These are phyloP conservation scores for Clarireedia homoeocarpa DNA, from an alignment of 2,329 filamentous ascomycete genomes.

Conservation along the genomic window DNA sequence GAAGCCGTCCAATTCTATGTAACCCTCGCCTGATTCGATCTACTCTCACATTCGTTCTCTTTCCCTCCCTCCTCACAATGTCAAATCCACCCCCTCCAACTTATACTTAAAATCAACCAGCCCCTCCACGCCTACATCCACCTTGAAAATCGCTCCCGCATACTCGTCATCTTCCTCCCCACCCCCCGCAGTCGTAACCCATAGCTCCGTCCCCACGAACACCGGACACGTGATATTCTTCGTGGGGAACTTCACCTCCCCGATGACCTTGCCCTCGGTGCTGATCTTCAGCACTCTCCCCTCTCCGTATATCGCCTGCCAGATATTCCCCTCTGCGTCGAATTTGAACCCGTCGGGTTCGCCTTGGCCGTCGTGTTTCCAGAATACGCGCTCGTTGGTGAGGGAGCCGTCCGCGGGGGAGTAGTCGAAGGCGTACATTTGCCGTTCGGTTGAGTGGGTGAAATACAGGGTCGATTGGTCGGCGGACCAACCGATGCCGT, in stretches of 20 bases:
- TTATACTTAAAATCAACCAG: slow-evolving; percentile 57
- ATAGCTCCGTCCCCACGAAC: slow-evolving; percentile 67
- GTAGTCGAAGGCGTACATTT: slow-evolving; percentile 71
- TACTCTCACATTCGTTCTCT: neutral
- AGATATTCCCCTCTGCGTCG: slow-evolving; percentile 78
- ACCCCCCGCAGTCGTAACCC: slow-evolving; percentile 69
- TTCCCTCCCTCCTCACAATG: neutral
- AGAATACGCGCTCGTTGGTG: slow-evolving; percentile 60
- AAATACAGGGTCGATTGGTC: slow-evolving; percentile 63
- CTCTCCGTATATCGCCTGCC: slow-evolving; percentile 81
- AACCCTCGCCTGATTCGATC: neutral
- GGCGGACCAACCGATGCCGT: slow-evolving; percentile 74
- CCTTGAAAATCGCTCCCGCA: slow-evolving; percentile 65
- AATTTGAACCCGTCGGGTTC: slow-evolving; percentile 80
- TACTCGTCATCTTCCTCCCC: slow-evolving; percentile 56
- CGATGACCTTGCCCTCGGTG: slow-evolving; percentile 60
- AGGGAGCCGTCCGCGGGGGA: slow-evolving; percentile 54
- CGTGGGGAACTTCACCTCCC: slow-evolving; percentile 69
- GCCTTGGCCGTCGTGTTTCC: slow-evolving; percentile 56
- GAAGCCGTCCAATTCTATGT: neutral
- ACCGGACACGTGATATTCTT: slow-evolving; percentile 72
- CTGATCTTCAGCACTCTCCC: slow-evolving; percentile 64
- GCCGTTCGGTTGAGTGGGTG: slow-evolving; percentile 65
- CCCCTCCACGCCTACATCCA: slow-evolving; percentile 68
- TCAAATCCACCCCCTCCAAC: slow-evolving; percentile 17